phyloP scores from a whole-genome alignment of 768 basidiomycete species.

The Tricholoma hemisulphureum region DNA sequence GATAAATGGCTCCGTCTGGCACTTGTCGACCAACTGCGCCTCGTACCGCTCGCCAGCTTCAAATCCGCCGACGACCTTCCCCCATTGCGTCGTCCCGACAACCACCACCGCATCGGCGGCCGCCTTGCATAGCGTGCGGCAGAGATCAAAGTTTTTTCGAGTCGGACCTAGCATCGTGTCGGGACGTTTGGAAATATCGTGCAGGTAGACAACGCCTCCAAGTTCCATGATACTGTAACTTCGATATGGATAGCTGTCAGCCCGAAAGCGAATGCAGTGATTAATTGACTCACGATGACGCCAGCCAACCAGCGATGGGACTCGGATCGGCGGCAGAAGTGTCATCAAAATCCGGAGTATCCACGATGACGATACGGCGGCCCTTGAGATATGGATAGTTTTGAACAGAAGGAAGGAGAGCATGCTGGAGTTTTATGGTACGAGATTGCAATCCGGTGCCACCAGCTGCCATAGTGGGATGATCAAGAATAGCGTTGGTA shows the following conservation, averaged over 20 bases:
- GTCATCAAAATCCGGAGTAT: slow-evolving; percentile 18
- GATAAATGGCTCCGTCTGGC: slow-evolving; percentile 1
- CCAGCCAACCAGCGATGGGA: slow-evolving; percentile 9
- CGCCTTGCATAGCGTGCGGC: slow-evolving; percentile 5
- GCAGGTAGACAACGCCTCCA: slow-evolving; percentile 9
- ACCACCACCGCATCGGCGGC: neutral
- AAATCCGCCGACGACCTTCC: neutral
- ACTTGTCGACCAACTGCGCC: neutral
- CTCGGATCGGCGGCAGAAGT: slow-evolving; percentile 4
- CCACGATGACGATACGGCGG: slow-evolving; percentile 12
- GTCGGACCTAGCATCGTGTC: slow-evolving; percentile 1
- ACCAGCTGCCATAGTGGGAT: slow-evolving; percentile 17
- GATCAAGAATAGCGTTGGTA: slow-evolving; percentile 15
- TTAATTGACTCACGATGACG: slow-evolving; percentile 8
- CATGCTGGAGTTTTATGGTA: slow-evolving; percentile 20
- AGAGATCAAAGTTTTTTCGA: neutral
- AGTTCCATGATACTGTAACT: slow-evolving; percentile 7
- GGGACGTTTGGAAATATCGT: slow-evolving; percentile 3
- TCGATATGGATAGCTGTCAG: neutral
- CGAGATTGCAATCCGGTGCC: slow-evolving; percentile 23
- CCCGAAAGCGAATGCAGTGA: neutral
- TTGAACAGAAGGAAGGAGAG: slow-evolving; percentile 4
- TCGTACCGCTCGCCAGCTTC: neutral
- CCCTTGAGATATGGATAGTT: neutral
- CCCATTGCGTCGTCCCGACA: slow-evolving; percentile 10